A percentile compares a stretch with the other conserved stretches of the same genome.
These are phyloP conservation scores for Pestalotiopsis sp. DNA, from an alignment of 2,329 filamentous ascomycete species.

Conservation along the genomic window DNA sequence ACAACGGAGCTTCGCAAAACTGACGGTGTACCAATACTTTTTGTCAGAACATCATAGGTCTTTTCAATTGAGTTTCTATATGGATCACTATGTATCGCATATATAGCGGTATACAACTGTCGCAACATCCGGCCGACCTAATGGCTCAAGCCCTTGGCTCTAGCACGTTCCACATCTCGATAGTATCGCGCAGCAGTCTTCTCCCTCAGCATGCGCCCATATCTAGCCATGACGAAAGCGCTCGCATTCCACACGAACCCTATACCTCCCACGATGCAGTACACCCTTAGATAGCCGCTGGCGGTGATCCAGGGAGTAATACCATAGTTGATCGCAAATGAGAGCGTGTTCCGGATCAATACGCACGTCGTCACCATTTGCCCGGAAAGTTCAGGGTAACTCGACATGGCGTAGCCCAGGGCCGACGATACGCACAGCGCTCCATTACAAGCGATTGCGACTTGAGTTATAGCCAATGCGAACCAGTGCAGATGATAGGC, in stretches of 20 bases:
- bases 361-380: slow-evolving; percentile 43
- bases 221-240: slow-evolving; percentile 32
- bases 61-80: not conserved
- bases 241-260: slow-evolving; percentile 30
- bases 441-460: slow-evolving; percentile 33
- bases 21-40: too few relatives aligned
- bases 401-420: slow-evolving; percentile 43
- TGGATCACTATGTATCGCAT: not conserved
- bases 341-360: slow-evolving; percentile 41
- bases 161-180: slow-evolving; percentile 31
- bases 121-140: not conserved
- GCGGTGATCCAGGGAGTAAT: slow-evolving; percentile 48
- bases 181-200: slow-evolving; percentile 30
- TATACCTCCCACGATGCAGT: slow-evolving; percentile 37
- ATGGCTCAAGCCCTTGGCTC: slow-evolving; percentile 12
- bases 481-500: slow-evolving; percentile 43
- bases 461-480: slow-evolving; percentile 43
- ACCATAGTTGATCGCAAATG: slow-evolving; percentile 42
- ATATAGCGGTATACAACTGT: not conserved
- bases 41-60: too few relatives aligned
- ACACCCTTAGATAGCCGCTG: slow-evolving; percentile 46
- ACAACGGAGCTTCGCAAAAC: too few relatives aligned
- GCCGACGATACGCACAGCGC: slow-evolving; percentile 38
- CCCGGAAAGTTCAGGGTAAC: slow-evolving; percentile 41
- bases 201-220: slow-evolving; percentile 31